phyloP scores from a whole-genome alignment of 2,329 filamentous ascomycete species.

The Teratosphaeria nubilosa region DNA sequence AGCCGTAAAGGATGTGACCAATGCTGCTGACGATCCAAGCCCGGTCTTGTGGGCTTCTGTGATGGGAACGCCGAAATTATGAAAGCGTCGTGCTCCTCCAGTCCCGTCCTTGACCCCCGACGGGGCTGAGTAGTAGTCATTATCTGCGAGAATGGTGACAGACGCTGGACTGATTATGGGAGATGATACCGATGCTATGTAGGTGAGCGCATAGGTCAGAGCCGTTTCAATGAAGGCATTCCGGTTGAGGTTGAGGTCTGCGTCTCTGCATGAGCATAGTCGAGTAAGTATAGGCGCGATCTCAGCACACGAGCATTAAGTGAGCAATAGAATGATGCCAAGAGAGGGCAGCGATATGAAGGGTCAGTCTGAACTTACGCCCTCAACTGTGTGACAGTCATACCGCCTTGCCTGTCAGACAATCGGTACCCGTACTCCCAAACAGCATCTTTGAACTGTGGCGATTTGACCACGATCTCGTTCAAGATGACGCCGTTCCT shows the following conservation, averaged over 20 bases:
- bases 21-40: slow-evolving; percentile 83
- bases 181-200: slow-evolving; percentile 48
- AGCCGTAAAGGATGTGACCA: slow-evolving; percentile 79
- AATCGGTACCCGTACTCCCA: slow-evolving; percentile 80
- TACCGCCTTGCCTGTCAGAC: slow-evolving; percentile 62
- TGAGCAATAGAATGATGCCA: neutral
- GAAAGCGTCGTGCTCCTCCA: slow-evolving; percentile 48
- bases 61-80: slow-evolving; percentile 66
- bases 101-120: slow-evolving; percentile 23
- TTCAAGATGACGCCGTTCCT: slow-evolving; percentile 51
- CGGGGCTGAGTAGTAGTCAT: slow-evolving; percentile 87
- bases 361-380: slow-evolving; percentile 51
- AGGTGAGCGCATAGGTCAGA: slow-evolving; percentile 76
- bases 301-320: neutral
- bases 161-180: slow-evolving; percentile 55
- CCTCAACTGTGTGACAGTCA: slow-evolving; percentile 68
- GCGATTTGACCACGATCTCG: slow-evolving; percentile 78
- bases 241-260: slow-evolving; percentile 36
- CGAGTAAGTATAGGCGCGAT: slow-evolving; percentile 1
- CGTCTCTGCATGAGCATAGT: slow-evolving; percentile 18
- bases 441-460: slow-evolving; percentile 76
- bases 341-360: neutral
- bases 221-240: slow-evolving; percentile 93
- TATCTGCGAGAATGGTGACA: slow-evolving; percentile 84
- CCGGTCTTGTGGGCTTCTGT: slow-evolving; percentile 85